These are phyloP conservation scores for Claviceps paspali DNA, from an alignment of 2,329 filamentous ascomycete species.

Conservation along the genomic window DNA sequence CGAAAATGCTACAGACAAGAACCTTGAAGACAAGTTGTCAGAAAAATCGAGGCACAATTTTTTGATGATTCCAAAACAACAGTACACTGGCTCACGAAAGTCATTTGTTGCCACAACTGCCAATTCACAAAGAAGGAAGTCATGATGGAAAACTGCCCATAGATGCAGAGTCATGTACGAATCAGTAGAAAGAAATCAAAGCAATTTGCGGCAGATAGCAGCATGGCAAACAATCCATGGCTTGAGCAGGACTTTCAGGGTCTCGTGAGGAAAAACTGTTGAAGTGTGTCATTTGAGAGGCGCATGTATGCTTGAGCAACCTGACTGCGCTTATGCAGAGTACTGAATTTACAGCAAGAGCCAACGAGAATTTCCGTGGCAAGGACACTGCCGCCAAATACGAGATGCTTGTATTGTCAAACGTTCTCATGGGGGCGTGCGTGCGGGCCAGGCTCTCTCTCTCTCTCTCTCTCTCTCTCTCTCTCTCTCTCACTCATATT, in stretches of 20 bases:
- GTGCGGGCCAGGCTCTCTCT: neutral
- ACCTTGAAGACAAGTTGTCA: constrained; percentile 33
- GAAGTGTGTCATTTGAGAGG: neutral
- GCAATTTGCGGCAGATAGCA: neutral
- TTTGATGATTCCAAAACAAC: no score
- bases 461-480: no score
- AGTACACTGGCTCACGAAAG: constrained; percentile 49
- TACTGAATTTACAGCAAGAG: constrained; percentile 4
- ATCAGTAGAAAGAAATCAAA: neutral
- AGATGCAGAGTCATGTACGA: constrained; percentile 1
- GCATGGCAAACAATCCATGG: constrained; percentile 1
- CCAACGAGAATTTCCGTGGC: constrained; percentile 5
- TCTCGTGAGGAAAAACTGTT: neutral
- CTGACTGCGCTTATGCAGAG: neutral
- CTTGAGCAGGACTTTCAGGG: neutral
- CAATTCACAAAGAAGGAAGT: constrained; percentile 49
- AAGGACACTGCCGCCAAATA: constrained; percentile 1
- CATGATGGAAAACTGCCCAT: constrained; percentile 10
- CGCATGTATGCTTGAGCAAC: neutral
- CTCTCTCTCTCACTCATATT: no score
- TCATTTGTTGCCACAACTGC: constrained; percentile 81
- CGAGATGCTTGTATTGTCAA: neutral
- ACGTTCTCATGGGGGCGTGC: neutral
- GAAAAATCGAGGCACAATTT: no score
- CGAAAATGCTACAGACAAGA: constrained; percentile 52